A percentile compares a stretch with the other conserved stretches of the same genome.
Conservation (phyloP, 148 eudicot genomes). For the Persicaria maculosa region DNA sequence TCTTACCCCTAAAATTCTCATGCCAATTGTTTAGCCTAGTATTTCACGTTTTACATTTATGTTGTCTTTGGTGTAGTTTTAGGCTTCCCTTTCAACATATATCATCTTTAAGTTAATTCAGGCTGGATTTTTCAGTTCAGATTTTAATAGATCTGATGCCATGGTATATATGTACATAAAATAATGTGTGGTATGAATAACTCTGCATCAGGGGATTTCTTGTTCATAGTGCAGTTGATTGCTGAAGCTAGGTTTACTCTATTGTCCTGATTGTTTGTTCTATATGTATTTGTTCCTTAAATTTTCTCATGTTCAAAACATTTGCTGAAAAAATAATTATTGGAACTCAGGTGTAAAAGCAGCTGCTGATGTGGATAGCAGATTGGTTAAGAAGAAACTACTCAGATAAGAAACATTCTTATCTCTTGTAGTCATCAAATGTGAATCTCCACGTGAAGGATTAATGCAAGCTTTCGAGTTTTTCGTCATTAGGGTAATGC, state of each 20-base stretch:
- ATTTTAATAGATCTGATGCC: neutral
- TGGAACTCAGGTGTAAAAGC: conserved; percentile 76
- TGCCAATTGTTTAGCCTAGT: no score
- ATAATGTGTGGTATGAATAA: neutral
- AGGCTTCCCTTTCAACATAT: neutral
- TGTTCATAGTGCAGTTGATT: neutral
- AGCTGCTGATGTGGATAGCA: conserved; percentile 92
- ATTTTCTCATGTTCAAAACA: neutral
- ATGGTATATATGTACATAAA: neutral
- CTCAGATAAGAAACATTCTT: conserved; percentile 57
- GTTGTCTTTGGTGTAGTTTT: neutral
- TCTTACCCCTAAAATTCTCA: no score
- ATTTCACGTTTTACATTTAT: no score
- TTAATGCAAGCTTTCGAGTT: conserved; percentile 86
- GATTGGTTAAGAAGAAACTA: conserved; percentile 84
- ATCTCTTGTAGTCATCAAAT: conserved; percentile 91
- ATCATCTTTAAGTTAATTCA: neutral
- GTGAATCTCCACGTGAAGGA: conserved; percentile 95
- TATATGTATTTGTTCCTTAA: neutral
- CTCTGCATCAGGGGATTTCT: neutral
- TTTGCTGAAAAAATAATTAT: conserved; percentile 20
- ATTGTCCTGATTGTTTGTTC: neutral
- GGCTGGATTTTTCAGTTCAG: neutral
- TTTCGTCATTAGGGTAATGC: conserved; percentile 87
- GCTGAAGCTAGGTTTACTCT: no score